Evolutionary conservation across 1,284 basidiomycete genomes (phyloP), one percentile per base, ranked within the genome.

Genomic region (Hemileia vastatrix): DNA sequence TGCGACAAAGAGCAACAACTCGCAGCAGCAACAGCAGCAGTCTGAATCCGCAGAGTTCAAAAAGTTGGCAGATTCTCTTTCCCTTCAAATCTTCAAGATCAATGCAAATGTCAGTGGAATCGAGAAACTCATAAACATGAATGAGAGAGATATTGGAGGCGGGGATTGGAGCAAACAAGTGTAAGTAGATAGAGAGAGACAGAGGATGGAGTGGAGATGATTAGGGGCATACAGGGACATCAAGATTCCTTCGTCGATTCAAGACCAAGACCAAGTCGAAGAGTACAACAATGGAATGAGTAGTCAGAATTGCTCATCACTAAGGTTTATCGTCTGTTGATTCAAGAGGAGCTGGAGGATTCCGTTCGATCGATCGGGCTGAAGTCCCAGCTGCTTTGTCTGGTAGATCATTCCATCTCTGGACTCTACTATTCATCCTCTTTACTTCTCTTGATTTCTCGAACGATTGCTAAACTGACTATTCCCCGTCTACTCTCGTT

Each of bases 31-130:
- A 68, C 66, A 8, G 15, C 6, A n/a, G 32, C 19, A 58, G 27
- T 36, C 23, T 15, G 52, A n/a, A n/a, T n/a, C n/a, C n/a, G n/a
- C n/a, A n/a, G n/a, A 71, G 44, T 97, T 95, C 77, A 79, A 83
- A n/a, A 80, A 80, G 49, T 79, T 95, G n/a, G 90, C 95, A 71
- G 86, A 86, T 23, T 87, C 87, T 18, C 81, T 97, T 54, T 89
- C 90, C 1, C 81, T 97, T 13, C 93, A 97, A 76, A 88, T 95
- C 65, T 96, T 97, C 85, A 97, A 97, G 83, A 91, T 98, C 80
- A 93, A 95, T 72, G 84, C 88, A 64, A 98, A 98, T 77, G 91
- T 96, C 6, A 88, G 93, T 71, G 92, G 89, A 11, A 94, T 98
- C 57, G 79, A 91, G 72, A 90, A 90, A 75, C 81, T 94, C 23